Evolutionary conservation across 768 basidiomycete genomes (phyloP), one percentile per base, ranked within the genome.

Genomic region (Clitopilus passeckerianus): DNA sequence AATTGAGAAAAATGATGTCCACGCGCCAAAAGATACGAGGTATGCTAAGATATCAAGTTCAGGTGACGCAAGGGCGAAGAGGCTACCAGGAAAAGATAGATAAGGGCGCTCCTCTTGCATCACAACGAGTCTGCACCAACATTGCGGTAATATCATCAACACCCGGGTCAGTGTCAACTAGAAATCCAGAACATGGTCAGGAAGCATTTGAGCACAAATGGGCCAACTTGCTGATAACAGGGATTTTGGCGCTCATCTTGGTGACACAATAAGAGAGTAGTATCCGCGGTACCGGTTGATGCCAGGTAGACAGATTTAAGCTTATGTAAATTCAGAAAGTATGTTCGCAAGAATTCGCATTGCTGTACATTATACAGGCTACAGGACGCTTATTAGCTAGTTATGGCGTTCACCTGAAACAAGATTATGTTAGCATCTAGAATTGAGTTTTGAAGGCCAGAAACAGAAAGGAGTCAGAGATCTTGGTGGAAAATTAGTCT

Each of bases 131-230:
- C 50, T 34, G 27, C 18, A 70, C 85, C 60, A 59, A 89, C 91
- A 95, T 84, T 27, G 91, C 91, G 56, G 93, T 64, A 23, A 80
- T 76, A 69, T 95, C 93, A 67, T 95, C 93, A 3, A 93, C 87
- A 34, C 93, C 93, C 6, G 92, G 90, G 67, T 95, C 92, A 24
- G 90, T 90, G 64, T 93, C 91, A 66, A 92, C 90, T 92, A 65
- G 3, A 34, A 41, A 15, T 8, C 37, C 59, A 52, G 50, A 22
- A 20, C 20, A 24, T 20, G 35, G 27, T 6, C 7, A 2, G 1
- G 37, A 24, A 24, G 41, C 46, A 15, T 5, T 4, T 22, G 54
- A 35, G 34, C 43, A 24, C 33, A 35, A 22, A 52, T 20, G 44
- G 22, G 24, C 20, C 30, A 6, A 67, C 85, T 73, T 64, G 90